Evolutionary conservation across 2,329 filamentous ascomycete genomes (phyloP).

Genomic region (Cladosporium colombiae): DNA sequence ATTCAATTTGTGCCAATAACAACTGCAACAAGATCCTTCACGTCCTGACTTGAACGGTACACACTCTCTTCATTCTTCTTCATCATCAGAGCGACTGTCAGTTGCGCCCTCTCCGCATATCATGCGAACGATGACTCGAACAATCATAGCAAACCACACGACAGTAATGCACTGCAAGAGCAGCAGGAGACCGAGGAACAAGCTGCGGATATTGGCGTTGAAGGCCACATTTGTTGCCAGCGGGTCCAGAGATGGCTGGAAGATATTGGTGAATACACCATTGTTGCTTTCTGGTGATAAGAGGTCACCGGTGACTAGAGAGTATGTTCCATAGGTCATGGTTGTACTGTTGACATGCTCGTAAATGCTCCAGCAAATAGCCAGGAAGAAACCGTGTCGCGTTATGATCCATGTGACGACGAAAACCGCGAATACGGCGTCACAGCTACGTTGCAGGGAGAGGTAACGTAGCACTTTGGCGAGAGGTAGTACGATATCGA

Average conservation of each 20-base stretch:
- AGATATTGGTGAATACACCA: constrained; percentile 57
- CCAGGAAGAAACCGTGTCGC: constrained; percentile 77
- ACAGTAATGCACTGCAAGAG: constrained; percentile 77
- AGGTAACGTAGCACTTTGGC: constrained; percentile 95
- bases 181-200: constrained; percentile 77
- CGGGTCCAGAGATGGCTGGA: constrained; percentile 72
- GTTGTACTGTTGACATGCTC: constrained; percentile 58
- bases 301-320: constrained; percentile 53
- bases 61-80: constrained; percentile 58
- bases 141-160: constrained; percentile 86
- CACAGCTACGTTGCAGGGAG: constrained; percentile 73
- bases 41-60: too few species aligned
- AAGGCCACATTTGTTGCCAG: constrained; percentile 74
- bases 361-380: constrained; percentile 80
- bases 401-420: constrained; percentile 82
- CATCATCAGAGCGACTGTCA: constrained; percentile 84
- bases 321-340: constrained; percentile 72
- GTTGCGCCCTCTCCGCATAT: constrained; percentile 79
- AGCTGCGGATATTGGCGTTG: constrained; percentile 70
- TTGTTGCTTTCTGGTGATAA: constrained; percentile 53
- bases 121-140: constrained; percentile 60
- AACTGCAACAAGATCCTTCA: too few species aligned
- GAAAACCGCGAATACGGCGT: constrained; percentile 81
- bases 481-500: constrained; percentile 76
- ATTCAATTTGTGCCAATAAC: too few species aligned